phyloP scores from a whole-genome alignment of 805 yeast genomes.

The Kurtzmaniella cleridarum region DNA sequence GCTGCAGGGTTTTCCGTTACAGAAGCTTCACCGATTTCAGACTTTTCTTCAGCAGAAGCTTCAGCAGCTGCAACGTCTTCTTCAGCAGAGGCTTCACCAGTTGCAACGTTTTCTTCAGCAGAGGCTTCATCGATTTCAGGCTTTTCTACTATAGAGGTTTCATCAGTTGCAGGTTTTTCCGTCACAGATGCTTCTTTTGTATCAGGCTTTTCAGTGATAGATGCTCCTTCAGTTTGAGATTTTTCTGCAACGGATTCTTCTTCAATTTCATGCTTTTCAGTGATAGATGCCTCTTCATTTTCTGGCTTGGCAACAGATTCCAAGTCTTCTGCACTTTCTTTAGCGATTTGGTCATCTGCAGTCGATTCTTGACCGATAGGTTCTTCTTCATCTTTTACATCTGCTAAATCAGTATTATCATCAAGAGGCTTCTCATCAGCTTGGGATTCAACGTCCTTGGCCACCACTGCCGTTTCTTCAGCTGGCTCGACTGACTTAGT shows the following conservation, averaged over 20 bases:
- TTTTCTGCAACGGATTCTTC: conserved; percentile 16
- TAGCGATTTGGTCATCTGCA: neutral
- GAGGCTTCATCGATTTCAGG: conserved; percentile 13
- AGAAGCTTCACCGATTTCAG: conserved; percentile 9
- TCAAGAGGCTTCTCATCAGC: neutral
- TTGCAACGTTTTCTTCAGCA: conserved; percentile 7
- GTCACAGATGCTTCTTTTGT: conserved; percentile 13
- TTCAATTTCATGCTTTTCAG: conserved; percentile 9
- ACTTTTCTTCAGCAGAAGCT: conserved; percentile 14
- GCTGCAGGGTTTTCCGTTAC: conserved; percentile 8
- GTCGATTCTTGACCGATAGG: neutral
- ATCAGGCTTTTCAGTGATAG: conserved; percentile 6
- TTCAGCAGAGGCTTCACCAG: conserved; percentile 10
- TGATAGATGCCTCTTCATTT: conserved; percentile 1
- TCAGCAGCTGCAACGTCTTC: conserved; percentile 15
- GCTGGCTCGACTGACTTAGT: conserved; percentile 28
- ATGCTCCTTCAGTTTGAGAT: conserved; percentile 9
- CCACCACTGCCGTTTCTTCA: conserved; percentile 40
- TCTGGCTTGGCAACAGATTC: conserved; percentile 2
- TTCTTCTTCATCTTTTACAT: conserved; percentile 3
- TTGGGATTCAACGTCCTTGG: conserved; percentile 11
- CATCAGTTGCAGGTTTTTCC: conserved; percentile 12
- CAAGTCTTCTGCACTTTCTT: neutral
- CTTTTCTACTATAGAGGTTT: conserved; percentile 4
- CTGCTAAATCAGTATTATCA: conserved; percentile 5